These are phyloP conservation scores for Naganishia liquefaciens DNA, from an alignment of 1,284 basidiomycete genomes.

Conservation along the genomic window DNA sequence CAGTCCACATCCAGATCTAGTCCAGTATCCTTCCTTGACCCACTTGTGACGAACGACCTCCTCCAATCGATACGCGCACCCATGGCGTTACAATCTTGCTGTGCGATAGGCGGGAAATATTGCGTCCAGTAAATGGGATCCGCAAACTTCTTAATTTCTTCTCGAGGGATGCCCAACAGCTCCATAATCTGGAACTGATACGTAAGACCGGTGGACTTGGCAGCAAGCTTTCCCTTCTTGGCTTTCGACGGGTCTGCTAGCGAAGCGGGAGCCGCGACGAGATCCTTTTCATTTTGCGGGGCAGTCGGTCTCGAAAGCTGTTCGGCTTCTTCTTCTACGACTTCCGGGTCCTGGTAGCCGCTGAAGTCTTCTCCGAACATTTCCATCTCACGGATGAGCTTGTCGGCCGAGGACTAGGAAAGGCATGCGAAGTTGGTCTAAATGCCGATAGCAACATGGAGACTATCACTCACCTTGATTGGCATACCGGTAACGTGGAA, in stretches of 20 bases:
- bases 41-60: constrained; percentile 80
- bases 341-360: constrained; percentile 59
- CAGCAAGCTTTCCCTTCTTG: constrained; percentile 93
- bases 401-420: constrained; percentile 84
- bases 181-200: constrained; percentile 99
- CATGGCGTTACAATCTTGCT: constrained; percentile 76
- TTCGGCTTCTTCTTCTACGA: constrained; percentile 35
- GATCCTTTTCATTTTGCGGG: constrained; percentile 37
- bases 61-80: constrained; percentile 98
- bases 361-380: constrained; percentile 91
- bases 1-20: not conserved
- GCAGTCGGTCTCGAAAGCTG: constrained; percentile 29
- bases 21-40: constrained; percentile 26
- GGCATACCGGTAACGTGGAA: constrained; percentile 98
- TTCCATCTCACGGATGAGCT: constrained; percentile 95
- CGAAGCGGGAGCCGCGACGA: constrained; percentile 43
- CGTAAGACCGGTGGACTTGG: constrained; percentile 88
- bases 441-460: not conserved
- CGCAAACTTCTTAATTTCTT: constrained; percentile 93
- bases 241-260: constrained; percentile 64
- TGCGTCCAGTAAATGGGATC: constrained; percentile 89
- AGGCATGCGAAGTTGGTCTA: not conserved
- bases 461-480: constrained; percentile 75
- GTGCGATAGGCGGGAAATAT: constrained; percentile 95
- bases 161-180: constrained; percentile 80